Percentiles rank a stretch among this genome's conserved stretches.
phyloP scores from a whole-genome alignment of 2,329 filamentous ascomycete species.

The Pyrenophora graminea region DNA sequence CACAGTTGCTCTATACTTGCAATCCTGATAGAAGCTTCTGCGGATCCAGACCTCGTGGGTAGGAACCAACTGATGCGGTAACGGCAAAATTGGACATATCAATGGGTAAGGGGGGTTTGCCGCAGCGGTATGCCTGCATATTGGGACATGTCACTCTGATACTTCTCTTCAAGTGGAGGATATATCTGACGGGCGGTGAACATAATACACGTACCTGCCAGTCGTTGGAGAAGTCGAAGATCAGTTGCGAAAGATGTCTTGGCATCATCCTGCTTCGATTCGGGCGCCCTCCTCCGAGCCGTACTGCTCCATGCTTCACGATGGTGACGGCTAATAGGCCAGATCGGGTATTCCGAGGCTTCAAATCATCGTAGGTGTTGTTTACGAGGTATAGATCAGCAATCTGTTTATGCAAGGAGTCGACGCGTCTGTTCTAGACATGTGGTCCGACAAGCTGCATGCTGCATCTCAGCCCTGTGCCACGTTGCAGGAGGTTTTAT shows the following conservation, averaged over 20 bases:
- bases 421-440: neutral
- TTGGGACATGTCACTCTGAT: neutral
- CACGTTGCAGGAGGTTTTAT: neutral
- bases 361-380: neutral
- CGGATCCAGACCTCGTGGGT: no score
- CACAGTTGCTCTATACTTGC: no score
- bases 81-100: neutral
- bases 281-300: neutral
- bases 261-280: conserved; percentile 1
- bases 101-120: neutral
- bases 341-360: neutral
- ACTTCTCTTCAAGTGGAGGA: neutral
- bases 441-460: neutral
- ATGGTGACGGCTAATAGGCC: neutral
- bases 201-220: neutral
- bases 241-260: neutral
- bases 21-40: no score
- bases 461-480: neutral
- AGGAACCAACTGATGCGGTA: neutral
- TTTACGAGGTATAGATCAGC: no score
- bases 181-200: neutral
- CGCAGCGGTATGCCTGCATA: neutral
- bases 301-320: neutral
- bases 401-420: neutral
- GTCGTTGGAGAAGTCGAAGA: neutral